Evolutionary conservation across 139 green algal genomes (phyloP), one percentile per base, ranked within the genome.

Genomic region (Tetraselmis striata): DNA sequence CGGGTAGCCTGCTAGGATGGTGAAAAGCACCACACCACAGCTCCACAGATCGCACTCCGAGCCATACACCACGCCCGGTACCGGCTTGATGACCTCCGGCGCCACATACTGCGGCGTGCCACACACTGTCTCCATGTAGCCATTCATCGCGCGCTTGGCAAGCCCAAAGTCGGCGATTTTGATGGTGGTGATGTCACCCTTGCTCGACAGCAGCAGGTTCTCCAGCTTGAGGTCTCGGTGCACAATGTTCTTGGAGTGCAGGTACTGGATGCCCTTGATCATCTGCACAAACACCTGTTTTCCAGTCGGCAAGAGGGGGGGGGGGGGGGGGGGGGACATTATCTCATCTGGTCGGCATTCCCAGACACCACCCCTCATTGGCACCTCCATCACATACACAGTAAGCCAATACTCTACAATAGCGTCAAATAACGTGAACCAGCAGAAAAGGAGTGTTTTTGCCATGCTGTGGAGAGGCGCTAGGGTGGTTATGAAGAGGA

Each of bases 81-180:
- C n/a, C 32, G 24, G 29, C 59, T 88, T 82, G 77, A 97, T 97
- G 82, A 98, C 93, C 86, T 98, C 95, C 1, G 95, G 95, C 0
- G 95, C 95, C 24, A 98, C 94, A 76, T 98, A 98, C 85, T 94
- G 91, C 1, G 95, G 95, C 24, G 95, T 97, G 5, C 95, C 95
- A 32, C 94, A 97, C 75, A 98, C 88, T 1, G 94, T 98, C 67
- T 89, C 86, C 89, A 98, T 93, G 1, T 84, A 81, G 18, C 67
- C 83, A 31, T 83, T 81, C 0, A 83, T 88, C 0, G 76, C 82
- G 31, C 91, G 28, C 77, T 84, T 84, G 23, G 81, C 59, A 28
- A 88, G 78, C 23, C 84, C 84, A 67, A 88, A 88, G 74, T 88
- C 84, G 1, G 77, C 81, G 30, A 88, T 75, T 78, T 86, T 84